phyloP scores from a whole-genome alignment of 129 eudicot genomes.

The Flaveria bidentis region DNA sequence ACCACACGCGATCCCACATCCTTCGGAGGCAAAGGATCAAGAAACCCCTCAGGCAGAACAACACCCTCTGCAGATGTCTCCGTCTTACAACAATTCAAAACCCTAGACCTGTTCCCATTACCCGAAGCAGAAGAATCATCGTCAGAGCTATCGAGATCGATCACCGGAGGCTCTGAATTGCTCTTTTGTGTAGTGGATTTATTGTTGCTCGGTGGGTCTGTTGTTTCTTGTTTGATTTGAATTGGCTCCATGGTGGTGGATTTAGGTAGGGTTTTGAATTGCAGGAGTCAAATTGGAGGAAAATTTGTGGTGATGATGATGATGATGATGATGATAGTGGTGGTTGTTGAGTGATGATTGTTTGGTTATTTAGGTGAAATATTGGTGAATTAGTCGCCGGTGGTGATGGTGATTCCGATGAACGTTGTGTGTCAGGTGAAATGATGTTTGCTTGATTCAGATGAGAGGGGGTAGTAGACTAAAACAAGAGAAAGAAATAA shows the following conservation, averaged over 20 bases:
- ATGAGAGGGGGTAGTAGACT: no score
- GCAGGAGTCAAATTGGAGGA: not conserved
- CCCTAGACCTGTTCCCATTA: not conserved
- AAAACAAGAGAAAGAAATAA: no score
- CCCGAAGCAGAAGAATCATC: constrained; percentile 7
- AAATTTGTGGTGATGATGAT: no score
- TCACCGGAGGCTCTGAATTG: not conserved
- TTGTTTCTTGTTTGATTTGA: constrained; percentile 36
- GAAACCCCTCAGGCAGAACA: constrained; percentile 58
- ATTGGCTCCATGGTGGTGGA: not conserved
- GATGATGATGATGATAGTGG: no score
- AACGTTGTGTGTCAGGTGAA: no score
- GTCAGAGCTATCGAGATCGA: constrained; percentile 4
- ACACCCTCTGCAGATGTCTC: constrained; percentile 26
- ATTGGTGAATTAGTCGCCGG: no score
- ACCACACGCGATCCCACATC: not conserved
- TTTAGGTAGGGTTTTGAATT: not conserved
- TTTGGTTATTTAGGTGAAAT: no score
- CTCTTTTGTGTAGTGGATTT: not conserved
- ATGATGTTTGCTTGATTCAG: no score
- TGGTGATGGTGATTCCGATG: no score
- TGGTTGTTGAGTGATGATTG: no score
- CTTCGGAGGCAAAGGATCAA: constrained; percentile 60
- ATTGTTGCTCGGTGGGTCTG: not conserved
- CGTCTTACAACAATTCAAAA: not conserved